Base-by-base conservation (phyloP, 2,329 filamentous ascomycete genomes). In the Beauveria brongniartii region DNA sequence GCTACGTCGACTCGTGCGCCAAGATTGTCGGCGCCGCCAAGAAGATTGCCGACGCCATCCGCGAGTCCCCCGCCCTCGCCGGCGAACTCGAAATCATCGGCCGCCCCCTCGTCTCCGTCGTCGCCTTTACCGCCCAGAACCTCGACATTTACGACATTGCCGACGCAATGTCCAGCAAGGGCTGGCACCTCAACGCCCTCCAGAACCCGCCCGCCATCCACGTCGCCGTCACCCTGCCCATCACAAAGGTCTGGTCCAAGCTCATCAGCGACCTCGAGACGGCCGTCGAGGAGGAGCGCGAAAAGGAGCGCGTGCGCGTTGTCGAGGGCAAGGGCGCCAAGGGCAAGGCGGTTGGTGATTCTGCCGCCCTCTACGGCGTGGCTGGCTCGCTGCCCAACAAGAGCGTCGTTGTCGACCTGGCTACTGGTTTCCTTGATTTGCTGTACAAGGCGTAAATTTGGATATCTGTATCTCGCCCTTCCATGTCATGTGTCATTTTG, bases 381-480 rank as follows among this genome's bases (percentile, higher is more conserved):
- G 94, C 94, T 0, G 94, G 94, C 6, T 95, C 90, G 69, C 75
- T 99, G 73, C 94, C 94, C 1, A 95, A 99, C 73, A 97, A 97
- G 83, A 91, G 89, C 67, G 88, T 99, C 40, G 92, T 99, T 37
- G 90, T 91, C 65, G 91, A 96, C 68, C 76, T 99, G 71, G 93
- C 92, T 1, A 90, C 82, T 66, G 93, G 92, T 0, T 99, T 97
- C 75, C 79, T 97, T 71, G 92, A 97, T 76, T 88, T 94, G 57
- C 72, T 97, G 74, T 97, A 97, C 75, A 96, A 96, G 80, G 88
- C 88, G 63, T 94, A 77, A 76, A 30, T 26, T 20, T 51, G 3
- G 6, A 34, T 2, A 34, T 5, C 4, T 34, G 30, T 34, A 34
- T 34, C 12, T 34, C 30, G 30, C 10, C 30, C 10, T 34, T 34